A percentile compares a stretch with the other conserved stretches of the same genome.
Evolutionary conservation across 2,329 filamentous ascomycete genomes (phyloP).

Genomic region (Drechmeria coniospora): DNA sequence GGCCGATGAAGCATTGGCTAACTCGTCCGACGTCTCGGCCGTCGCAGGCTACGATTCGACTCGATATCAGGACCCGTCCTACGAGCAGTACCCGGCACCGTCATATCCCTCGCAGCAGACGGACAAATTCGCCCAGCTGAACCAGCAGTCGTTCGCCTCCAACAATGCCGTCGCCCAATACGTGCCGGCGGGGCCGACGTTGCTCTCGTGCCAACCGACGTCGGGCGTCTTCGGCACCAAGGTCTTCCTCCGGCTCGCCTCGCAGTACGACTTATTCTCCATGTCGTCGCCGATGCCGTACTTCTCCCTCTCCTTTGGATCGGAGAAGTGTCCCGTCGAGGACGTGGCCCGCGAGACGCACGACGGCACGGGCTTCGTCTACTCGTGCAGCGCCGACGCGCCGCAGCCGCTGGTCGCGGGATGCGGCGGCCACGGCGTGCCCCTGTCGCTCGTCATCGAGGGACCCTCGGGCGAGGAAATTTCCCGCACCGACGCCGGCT

Average conservation of each 20-base stretch:
- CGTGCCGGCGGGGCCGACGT: slow-evolving; percentile 41
- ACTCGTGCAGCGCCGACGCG: slow-evolving; percentile 56
- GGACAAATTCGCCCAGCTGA: slow-evolving; percentile 36
- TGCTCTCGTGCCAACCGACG: slow-evolving; percentile 55
- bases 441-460: slow-evolving; percentile 38
- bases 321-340: slow-evolving; percentile 46
- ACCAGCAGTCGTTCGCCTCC: slow-evolving; percentile 40
- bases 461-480: slow-evolving; percentile 35
- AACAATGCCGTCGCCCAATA: slow-evolving; percentile 53
- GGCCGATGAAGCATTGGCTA: slow-evolving; percentile 1
- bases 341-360: slow-evolving; percentile 46
- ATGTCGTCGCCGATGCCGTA: slow-evolving; percentile 38
- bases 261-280: slow-evolving; percentile 53
- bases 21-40: neutral
- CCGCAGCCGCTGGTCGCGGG: slow-evolving; percentile 43
- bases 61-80: slow-evolving; percentile 42
- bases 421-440: slow-evolving; percentile 33
- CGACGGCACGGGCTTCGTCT: slow-evolving; percentile 48
- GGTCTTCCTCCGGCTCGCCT: slow-evolving; percentile 58
- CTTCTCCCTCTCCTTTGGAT: slow-evolving; percentile 63
- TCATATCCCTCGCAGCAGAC: slow-evolving; percentile 29
- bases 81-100: slow-evolving; percentile 35
- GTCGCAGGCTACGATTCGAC: slow-evolving; percentile 41
- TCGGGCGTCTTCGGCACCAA: slow-evolving; percentile 55
- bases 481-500: slow-evolving; percentile 29